Evolutionary conservation across 176 grass and related monocot genomes (phyloP), one percentile per base, ranked within the genome.

Genomic region (Dactylis glomerata): DNA sequence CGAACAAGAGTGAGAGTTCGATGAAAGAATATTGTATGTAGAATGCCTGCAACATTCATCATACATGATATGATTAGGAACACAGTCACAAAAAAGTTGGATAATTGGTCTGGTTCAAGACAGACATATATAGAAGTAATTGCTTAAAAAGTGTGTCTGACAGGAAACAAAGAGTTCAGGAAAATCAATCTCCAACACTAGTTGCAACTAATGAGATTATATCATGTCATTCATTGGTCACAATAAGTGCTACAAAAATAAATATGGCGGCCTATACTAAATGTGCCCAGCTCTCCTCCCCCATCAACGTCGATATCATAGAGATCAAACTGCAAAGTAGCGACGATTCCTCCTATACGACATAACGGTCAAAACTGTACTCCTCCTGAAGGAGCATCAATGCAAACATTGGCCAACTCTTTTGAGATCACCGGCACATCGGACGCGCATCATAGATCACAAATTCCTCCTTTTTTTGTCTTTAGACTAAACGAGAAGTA

Each of bases 11-110:
- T 94, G 58, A 97, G 82, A 50, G 95, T 94, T 88, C 95, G 88
- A 75, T 97, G 95, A 38, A 97, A 97, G 85, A 97, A 87, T 84
- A 97, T 97, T 1, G 92, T 93, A 77, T 97, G 95, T 40, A 97
- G 76, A 88, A 97, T 86, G 75, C 95, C 95, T 97, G 90, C 41
- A 86, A 51, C 28, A 62, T 44, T 77, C 78, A 67, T 65, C 30
- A 85, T 46, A 47, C 19, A 80, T 50, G 8, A 2, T 13, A 24
- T 80, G 5, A 63, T 22, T 46, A 40, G 45, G n/a, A 27, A 13
- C 46, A 55, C 3, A 14, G 23, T 8, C 11, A 64, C 0, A 30
- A 68, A 69, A 52, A 37, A 5, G 41, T 10, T 47, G 27, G 26
- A 2, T 31, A 32, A 31, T 10, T 31, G 7, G 26, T 73, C 23